Base-by-base conservation (phyloP, 306 rosid species). In the Gynostemma pentaphyllum region DNA sequence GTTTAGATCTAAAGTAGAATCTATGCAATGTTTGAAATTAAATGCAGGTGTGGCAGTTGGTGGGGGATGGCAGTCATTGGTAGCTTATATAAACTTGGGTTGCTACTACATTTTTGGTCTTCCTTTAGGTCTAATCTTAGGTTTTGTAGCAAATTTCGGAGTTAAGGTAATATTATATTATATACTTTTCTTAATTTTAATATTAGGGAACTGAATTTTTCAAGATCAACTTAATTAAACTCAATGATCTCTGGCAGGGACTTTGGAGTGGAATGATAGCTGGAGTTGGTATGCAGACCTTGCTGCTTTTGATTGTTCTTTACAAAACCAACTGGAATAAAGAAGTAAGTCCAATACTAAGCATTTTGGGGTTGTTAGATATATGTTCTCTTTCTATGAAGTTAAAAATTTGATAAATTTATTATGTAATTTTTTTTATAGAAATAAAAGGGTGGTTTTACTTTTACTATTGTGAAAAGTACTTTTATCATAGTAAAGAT, bases 21-120 rank as follows among this genome's bases (percentile, higher is more conserved):
- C n/a, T n/a, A n/a, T n/a, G n/a, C n/a, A n/a, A n/a, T n/a, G n/a
- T n/a, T n/a, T n/a, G n/a, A n/a, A n/a, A n/a, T n/a, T n/a, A n/a
- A n/a, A n/a, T n/a, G n/a, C 62, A 78, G 87, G 90, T 19, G 85
- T 84, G 48, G 87, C 81, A 2, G 48, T 76, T 62, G 85, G 87
- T 39, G 70, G 83, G 45, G 91, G 91, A 62, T 72, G 91, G 89
- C 94, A 83, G 74, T 69, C 79, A 26, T 76, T 70, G 70, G 83
- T 76, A 54, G 89, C 68, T 74, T 78, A 76, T 24, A 76, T 86
- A 74, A 76, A 80, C 78, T 67, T 82, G 52, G 80, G 68, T 22
- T 62, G 83, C 60, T 86, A 80, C 49, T 80, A 80, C 66, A 36
- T 83, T 39, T 76, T 83, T 72, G 85, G 85, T n/a, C 76, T 85